Base-by-base conservation (phyloP, 176 grass and related monocot species). In the Oryza meyeriana region DNA sequence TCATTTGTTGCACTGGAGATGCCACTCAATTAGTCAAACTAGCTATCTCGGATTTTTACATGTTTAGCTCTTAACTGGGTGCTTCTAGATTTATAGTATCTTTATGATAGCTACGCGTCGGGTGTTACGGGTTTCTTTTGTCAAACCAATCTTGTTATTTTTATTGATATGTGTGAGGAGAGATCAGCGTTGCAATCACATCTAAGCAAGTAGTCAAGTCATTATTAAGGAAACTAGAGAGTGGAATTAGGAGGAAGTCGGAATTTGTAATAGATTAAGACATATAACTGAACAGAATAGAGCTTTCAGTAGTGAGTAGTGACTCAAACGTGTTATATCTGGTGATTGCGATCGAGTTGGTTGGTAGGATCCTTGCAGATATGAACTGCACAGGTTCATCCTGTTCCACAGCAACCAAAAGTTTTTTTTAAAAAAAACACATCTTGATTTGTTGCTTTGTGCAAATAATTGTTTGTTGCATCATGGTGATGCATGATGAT, bases 331-430 rank as follows among this genome's bases (percentile, higher is more conserved):
- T 77, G 38, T 20, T 11, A 12, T 29, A 65, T 80, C 14, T 20
- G 0, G 16, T 41, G 67, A 38, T 74, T 73, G 68, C 0, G 10
- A 45, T 75, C 68, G 27, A 61, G 9, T 77, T 66, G 33, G 57
- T 59, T 72, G 58, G 80, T 78, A 73, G 41, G 58, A 81, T 42
- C 33, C 5, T 50, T 83, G 2, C 31, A 83, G 66, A 78, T 77
- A 22, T 31, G 76, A 74, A 68, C 59, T 68, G 45, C 27, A 11
- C 48, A 36, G 48, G 48, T 76, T 44, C 41, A 58, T 85, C 13
- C 1, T 81, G 16, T 66, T 65, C 42, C 27, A 17, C 58, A 40
- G 26, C 73, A 74, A 52, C 59, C 31, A 85, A 72, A 76, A 64
- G 20, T n/a, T 36, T 36, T 6, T 36, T 36, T 7, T 17, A 52